phyloP scores from a whole-genome alignment of 768 basidiomycete species.

The Boletus rex-veris region DNA sequence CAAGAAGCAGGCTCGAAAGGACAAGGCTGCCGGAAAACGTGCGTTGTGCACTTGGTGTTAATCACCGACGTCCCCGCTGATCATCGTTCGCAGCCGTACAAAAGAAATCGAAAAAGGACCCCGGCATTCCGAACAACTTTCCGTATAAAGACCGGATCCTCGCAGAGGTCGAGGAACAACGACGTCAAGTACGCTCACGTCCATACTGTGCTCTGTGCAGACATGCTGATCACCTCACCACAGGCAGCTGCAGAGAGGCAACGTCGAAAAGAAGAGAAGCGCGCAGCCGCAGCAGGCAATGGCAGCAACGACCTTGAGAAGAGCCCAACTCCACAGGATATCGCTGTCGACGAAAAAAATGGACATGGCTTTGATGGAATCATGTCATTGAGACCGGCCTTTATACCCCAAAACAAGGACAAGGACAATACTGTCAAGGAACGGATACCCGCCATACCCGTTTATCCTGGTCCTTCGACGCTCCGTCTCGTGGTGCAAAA shows the following conservation, averaged over 20 bases:
- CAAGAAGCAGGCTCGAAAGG: constrained; percentile 68
- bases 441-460: constrained; percentile 17
- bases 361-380: constrained; percentile 39
- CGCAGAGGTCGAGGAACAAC: constrained; percentile 82
- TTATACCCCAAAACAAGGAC: constrained; percentile 1
- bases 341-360: constrained; percentile 29
- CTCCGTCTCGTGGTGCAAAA: constrained; percentile 54
- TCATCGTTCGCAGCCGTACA: constrained; percentile 29
- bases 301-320: constrained; percentile 28
- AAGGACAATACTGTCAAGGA: not conserved
- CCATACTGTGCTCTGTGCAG: not conserved
- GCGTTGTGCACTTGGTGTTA: not conserved
- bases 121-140: constrained; percentile 89
- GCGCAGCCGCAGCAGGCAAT: constrained; percentile 35
- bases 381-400: constrained; percentile 17
- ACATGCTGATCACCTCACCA: not conserved
- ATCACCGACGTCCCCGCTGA: not conserved
- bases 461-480: constrained; percentile 27
- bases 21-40: constrained; percentile 86
- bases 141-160: constrained; percentile 94
- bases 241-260: constrained; percentile 80
- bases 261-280: constrained; percentile 61
- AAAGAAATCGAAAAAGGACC: constrained; percentile 64
- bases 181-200: constrained; percentile 51
- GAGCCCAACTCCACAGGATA: constrained; percentile 28